A percentile compares a stretch with the other conserved stretches of the same genome.
Evolutionary conservation across 1,284 basidiomycete genomes (phyloP).

Genomic region (Boletellus dicymbophilus): DNA sequence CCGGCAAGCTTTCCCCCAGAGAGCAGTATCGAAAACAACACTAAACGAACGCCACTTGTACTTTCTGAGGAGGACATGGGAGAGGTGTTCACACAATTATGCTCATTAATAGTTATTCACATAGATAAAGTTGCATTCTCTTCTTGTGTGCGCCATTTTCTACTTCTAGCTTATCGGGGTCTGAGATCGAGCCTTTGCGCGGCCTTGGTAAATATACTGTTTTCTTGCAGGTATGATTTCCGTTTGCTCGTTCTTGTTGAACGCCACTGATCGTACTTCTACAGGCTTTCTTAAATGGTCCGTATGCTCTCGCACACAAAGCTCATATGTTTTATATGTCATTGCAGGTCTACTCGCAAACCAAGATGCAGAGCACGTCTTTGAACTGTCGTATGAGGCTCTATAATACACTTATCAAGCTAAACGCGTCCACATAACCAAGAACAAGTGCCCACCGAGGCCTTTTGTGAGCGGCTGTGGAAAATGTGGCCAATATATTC

Average conservation of each 20-base stretch:
- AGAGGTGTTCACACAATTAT: constrained; percentile 11
- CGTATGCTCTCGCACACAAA: constrained; percentile 11
- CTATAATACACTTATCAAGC: not conserved
- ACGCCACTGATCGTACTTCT: not conserved
- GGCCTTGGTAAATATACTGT: constrained; percentile 68
- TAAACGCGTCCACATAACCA: not conserved
- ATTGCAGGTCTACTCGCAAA: constrained; percentile 46
- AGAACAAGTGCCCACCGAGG: constrained; percentile 43
- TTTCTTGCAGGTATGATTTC: constrained; percentile 50
- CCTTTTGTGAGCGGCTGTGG: constrained; percentile 54
- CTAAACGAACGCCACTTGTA: not conserved
- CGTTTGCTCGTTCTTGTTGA: not conserved
- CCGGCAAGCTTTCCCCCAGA: constrained; percentile 44
- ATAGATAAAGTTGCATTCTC: too few species aligned
- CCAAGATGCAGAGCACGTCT: constrained; percentile 48
- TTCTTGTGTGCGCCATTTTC: constrained; percentile 52
- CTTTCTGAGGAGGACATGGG: constrained; percentile 23
- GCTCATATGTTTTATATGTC: constrained; percentile 8
- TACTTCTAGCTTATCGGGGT: not conserved
- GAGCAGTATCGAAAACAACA: not conserved
- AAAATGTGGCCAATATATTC: constrained; percentile 66
- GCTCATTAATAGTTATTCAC: constrained; percentile 39
- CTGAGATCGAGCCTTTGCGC: constrained; percentile 2
- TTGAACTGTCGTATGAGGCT: constrained; percentile 62
- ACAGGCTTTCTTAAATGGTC: constrained; percentile 57